These are phyloP conservation scores for Inonotus hispidus DNA, from an alignment of 1,284 basidiomycete genomes.

Conservation along the genomic window DNA sequence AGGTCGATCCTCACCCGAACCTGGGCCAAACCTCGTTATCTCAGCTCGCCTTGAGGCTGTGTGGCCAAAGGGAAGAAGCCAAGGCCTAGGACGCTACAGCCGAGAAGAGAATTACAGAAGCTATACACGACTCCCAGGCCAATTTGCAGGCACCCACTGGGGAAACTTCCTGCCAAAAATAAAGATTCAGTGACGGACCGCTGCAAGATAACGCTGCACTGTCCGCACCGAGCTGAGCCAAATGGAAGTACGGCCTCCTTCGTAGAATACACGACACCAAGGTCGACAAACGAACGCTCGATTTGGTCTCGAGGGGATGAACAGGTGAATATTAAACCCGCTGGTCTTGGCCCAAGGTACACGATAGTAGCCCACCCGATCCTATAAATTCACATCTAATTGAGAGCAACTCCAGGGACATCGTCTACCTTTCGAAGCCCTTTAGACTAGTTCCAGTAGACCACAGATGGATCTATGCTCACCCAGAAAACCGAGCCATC, in stretches of 20 bases:
- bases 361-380: not conserved
- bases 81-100: not conserved
- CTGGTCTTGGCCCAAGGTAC: not conserved
- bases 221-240: not conserved
- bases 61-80: not conserved
- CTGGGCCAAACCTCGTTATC: not conserved
- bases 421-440: not conserved
- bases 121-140: not conserved
- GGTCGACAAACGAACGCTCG: not conserved
- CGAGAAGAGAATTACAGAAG: not conserved
- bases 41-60: not conserved
- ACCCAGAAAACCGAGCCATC: not conserved
- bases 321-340: not conserved
- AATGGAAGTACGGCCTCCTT: not conserved
- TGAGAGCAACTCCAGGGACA: not conserved
- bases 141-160: not conserved
- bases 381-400: not conserved
- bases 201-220: not conserved
- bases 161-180: not conserved
- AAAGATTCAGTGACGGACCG: not conserved
- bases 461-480: not conserved
- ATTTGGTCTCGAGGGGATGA: not conserved
- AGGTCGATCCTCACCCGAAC: not conserved
- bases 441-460: not conserved
- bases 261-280: not conserved